A percentile compares a stretch with the other conserved stretches of the same genome.
These are phyloP conservation scores for Leucoagaricus sp. DNA, from an alignment of 1,284 basidiomycete genomes.

Conservation along the genomic window DNA sequence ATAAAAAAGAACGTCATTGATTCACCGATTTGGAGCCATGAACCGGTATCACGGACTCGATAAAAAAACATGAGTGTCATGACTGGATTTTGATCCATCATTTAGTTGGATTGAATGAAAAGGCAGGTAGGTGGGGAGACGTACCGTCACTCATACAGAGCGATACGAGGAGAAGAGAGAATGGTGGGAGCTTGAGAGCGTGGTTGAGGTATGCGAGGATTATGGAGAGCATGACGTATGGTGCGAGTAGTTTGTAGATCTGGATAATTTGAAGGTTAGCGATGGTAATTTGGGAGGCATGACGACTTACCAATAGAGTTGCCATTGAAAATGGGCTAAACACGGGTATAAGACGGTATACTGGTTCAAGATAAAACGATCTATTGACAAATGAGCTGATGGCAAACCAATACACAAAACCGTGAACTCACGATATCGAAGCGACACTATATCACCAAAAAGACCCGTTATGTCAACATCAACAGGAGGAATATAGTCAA, in stretches of 20 bases:
- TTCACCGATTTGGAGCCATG: conserved; percentile 90
- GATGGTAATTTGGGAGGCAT: background rate
- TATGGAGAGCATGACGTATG: conserved; percentile 76
- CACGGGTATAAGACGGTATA: conserved; percentile 85
- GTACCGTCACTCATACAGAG: conserved; percentile 74
- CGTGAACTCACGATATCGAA: conserved; percentile 53
- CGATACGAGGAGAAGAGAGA: conserved; percentile 77
- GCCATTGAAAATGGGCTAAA: conserved; percentile 91
- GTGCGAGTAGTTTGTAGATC: conserved; percentile 84
- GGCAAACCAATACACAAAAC: background rate
- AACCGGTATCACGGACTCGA: conserved; percentile 81
- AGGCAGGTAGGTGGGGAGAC: conserved; percentile 19
- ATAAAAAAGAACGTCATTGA: conserved; percentile 90
- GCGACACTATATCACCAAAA: background rate
- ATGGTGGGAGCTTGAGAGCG: conserved; percentile 67
- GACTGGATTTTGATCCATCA: no score
- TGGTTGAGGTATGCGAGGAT: conserved; percentile 70
- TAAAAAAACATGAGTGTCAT: conserved; percentile 87
- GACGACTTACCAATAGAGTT: conserved; percentile 54
- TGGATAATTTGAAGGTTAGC: conserved; percentile 26
- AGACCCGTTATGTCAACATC: background rate
- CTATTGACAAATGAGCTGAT: conserved; percentile 35
- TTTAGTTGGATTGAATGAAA: no score
- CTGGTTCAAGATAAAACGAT: conserved; percentile 88
- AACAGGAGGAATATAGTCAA: no score